A percentile compares a stretch with the other conserved stretches of the same genome.
Conservation (phyloP, 2,329 filamentous ascomycete species). For the Aspergillus vadensis region DNA sequence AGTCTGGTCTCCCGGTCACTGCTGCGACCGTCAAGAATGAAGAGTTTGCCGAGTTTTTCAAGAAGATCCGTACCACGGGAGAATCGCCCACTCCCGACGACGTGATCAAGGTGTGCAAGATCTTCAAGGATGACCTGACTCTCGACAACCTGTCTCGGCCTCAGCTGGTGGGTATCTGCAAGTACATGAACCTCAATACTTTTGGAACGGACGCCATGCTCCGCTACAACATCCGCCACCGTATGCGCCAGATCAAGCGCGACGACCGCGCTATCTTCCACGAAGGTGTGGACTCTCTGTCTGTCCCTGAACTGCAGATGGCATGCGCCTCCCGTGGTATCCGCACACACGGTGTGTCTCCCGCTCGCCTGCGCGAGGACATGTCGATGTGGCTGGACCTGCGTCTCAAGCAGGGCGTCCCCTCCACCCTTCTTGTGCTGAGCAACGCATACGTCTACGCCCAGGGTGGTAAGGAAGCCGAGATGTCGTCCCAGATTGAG, state of each 20-base stretch:
- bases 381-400: conserved; percentile 93
- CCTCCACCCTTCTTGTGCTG: conserved; percentile 89
- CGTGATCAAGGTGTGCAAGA: conserved; percentile 98
- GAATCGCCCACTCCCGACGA: conserved; percentile 86
- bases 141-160: conserved; percentile 95
- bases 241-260: conserved; percentile 98
- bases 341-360: conserved; percentile 87
- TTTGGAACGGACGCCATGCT: conserved; percentile 98
- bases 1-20: conserved; percentile 89
- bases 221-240: conserved; percentile 92
- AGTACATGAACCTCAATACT: conserved; percentile 96
- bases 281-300: conserved; percentile 89
- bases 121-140: conserved; percentile 96
- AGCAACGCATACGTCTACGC: conserved; percentile 99
- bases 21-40: conserved; percentile 82
- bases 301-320: conserved; percentile 88
- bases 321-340: conserved; percentile 91
- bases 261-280: conserved; percentile 93
- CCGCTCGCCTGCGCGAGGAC: conserved; percentile 83
- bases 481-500: conserved; percentile 87
- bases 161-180: conserved; percentile 95
- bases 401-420: conserved; percentile 89
- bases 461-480: conserved; percentile 68
- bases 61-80: conserved; percentile 88
- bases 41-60: conserved; percentile 96